Evolutionary conservation across 2,329 filamentous ascomycete species (phyloP).

Genomic region (Neonectria sp.): DNA sequence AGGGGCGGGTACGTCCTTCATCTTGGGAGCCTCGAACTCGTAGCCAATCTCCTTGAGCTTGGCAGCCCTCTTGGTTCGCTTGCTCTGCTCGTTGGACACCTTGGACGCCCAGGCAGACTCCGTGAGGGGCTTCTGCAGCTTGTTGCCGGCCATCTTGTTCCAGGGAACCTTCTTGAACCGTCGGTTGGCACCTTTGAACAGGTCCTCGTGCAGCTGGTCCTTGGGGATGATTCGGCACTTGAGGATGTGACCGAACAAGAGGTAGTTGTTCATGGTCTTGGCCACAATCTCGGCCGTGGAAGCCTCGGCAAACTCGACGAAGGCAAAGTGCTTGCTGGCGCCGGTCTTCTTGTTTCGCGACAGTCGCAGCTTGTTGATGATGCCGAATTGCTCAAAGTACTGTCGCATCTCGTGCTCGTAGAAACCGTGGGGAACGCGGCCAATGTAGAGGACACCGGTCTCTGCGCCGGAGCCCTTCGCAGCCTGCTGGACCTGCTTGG

Average conservation of each 20-base stretch:
- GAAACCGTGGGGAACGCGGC: conserved; percentile 93
- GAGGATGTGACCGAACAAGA: conserved; percentile 93
- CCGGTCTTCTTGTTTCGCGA: conserved; percentile 95
- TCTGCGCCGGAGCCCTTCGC: conserved; percentile 62
- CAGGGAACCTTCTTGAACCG: conserved; percentile 91
- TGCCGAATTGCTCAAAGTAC: conserved; percentile 95
- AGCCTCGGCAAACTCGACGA: conserved; percentile 90
- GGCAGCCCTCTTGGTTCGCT: conserved; percentile 77
- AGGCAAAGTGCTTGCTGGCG: conserved; percentile 92
- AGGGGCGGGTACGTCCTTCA: conserved; percentile 71
- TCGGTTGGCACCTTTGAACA: conserved; percentile 92
- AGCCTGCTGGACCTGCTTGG: conserved; percentile 62
- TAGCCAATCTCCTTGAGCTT: conserved; percentile 88
- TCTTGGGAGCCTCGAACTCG: conserved; percentile 80
- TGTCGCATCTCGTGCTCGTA: conserved; percentile 95
- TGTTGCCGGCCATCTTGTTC: conserved; percentile 86
- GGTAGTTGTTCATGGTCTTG: conserved; percentile 98
- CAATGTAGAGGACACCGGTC: conserved; percentile 89
- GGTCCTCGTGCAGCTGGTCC: conserved; percentile 82
- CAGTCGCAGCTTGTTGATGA: conserved; percentile 82
- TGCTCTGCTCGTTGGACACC: conserved; percentile 80
- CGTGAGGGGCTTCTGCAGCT: conserved; percentile 80
- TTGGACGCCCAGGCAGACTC: conserved; percentile 85
- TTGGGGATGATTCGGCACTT: conserved; percentile 86
- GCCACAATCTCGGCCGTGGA: conserved; percentile 88